phyloP scores from a whole-genome alignment of 306 rosid species.

The Cucurbita moschata region DNA sequence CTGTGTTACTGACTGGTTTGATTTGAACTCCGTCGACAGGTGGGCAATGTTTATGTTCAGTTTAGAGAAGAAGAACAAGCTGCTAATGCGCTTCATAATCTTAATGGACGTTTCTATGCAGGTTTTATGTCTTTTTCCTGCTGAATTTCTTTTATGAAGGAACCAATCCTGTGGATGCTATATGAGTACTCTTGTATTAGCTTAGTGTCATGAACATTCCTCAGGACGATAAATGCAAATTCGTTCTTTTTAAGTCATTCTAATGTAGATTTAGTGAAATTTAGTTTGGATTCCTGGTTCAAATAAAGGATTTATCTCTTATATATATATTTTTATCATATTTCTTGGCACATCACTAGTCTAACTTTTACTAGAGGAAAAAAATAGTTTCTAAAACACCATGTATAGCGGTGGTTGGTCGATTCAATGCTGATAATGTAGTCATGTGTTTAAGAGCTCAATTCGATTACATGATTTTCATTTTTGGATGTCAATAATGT shows the following conservation, averaged over 20 bases:
- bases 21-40: conserved; percentile 26
- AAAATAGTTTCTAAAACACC: neutral
- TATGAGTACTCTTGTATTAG: neutral
- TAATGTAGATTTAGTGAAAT: neutral
- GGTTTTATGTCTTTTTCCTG: conserved; percentile 20
- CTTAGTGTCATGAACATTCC: neutral
- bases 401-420: neutral
- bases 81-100: conserved; percentile 75
- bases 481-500: neutral
- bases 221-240: neutral
- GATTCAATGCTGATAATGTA: neutral
- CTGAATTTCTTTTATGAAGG: neutral
- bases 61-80: conserved; percentile 96
- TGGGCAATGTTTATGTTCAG: conserved; percentile 81
- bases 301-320: neutral
- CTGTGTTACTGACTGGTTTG: neutral
- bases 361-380: neutral
- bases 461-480: neutral
- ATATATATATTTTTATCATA: neutral
- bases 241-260: neutral
- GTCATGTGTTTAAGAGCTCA: neutral
- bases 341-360: neutral
- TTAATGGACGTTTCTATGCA: conserved; percentile 82
- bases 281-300: neutral
- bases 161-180: neutral